Conservation (phyloP, 192 early-diverging fungal species). For the Coemansia sp. region DNA sequence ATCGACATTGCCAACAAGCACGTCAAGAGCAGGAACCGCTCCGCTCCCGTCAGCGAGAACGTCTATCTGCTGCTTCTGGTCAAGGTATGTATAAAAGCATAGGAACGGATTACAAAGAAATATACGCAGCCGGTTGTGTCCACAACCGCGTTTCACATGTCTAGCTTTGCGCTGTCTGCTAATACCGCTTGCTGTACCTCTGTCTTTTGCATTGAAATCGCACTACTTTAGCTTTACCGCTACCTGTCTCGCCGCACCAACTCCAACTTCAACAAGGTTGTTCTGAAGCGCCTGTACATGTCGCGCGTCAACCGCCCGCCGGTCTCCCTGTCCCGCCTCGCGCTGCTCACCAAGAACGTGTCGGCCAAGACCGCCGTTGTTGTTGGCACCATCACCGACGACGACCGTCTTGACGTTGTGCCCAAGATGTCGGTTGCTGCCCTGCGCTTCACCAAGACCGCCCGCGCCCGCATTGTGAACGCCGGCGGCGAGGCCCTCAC, state of each 20-base stretch:
- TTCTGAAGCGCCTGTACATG: constrained; percentile 98
- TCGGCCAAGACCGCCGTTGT: constrained; percentile 91
- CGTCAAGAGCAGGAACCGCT: constrained; percentile 90
- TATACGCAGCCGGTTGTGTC: too few species aligned
- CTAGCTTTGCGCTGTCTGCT: not conserved
- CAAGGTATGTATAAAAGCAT: constrained; percentile 57
- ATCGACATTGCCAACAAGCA: constrained; percentile 99
- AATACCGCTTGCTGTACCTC: not conserved
- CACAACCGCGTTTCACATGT: too few species aligned
- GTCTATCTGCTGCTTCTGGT: constrained; percentile 98
- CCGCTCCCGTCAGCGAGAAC: constrained; percentile 89
- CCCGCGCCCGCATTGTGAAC: constrained; percentile 96
- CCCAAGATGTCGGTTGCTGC: constrained; percentile 97
- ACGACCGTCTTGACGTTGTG: constrained; percentile 85
- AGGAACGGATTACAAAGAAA: too few species aligned
- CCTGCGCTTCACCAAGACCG: constrained; percentile 92
- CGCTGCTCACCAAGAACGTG: constrained; percentile 69
- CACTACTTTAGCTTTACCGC: constrained; percentile 82
- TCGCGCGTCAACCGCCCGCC: constrained; percentile 97
- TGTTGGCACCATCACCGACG: constrained; percentile 97
- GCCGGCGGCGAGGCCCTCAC: constrained; percentile 99
- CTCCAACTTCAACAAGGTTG: constrained; percentile 98
- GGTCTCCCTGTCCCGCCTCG: constrained; percentile 88
- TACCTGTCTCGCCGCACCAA: constrained; percentile 99
- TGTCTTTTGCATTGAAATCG: not conserved